Conservation (phyloP, 805 yeast species). For the Ogataea nakhonphanomensis region DNA sequence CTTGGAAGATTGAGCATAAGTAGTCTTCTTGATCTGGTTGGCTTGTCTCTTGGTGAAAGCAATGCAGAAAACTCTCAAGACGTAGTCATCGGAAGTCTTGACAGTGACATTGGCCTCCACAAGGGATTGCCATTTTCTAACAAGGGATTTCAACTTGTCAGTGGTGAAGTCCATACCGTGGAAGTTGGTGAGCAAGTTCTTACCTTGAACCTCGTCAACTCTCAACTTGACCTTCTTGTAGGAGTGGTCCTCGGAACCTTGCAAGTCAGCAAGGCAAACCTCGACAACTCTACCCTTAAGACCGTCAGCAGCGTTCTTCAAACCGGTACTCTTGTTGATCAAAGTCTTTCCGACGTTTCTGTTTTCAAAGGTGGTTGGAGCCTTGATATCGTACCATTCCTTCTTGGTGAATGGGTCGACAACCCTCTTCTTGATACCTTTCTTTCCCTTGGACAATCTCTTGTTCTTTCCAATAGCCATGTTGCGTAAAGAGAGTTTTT, state of each 20-base stretch:
- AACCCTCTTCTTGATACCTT: conserved; percentile 98
- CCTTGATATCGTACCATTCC: conserved; percentile 98
- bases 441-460: conserved; percentile 86
- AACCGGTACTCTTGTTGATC: conserved; percentile 98
- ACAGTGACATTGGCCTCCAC: conserved; percentile 98
- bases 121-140: conserved; percentile 98
- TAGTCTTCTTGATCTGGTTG: conserved; percentile 95
- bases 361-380: conserved; percentile 97
- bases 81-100: conserved; percentile 97
- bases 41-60: conserved; percentile 98
- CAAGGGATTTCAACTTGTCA: conserved; percentile 95
- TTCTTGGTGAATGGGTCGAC: conserved; percentile 99
- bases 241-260: conserved; percentile 98
- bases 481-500: conserved; percentile 26
- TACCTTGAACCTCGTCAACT: conserved; percentile 99
- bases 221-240: conserved; percentile 96
- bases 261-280: conserved; percentile 94
- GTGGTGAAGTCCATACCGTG: conserved; percentile 98
- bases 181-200: conserved; percentile 98
- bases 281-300: conserved; percentile 97
- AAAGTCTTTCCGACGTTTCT: conserved; percentile 98
- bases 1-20: conserved; percentile 97
- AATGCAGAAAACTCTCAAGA: conserved; percentile 92
- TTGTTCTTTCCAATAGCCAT: conserved; percentile 66
- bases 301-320: conserved; percentile 96